phyloP scores from a whole-genome alignment of 257 asterid species.

The Salvia rosmarinus region DNA sequence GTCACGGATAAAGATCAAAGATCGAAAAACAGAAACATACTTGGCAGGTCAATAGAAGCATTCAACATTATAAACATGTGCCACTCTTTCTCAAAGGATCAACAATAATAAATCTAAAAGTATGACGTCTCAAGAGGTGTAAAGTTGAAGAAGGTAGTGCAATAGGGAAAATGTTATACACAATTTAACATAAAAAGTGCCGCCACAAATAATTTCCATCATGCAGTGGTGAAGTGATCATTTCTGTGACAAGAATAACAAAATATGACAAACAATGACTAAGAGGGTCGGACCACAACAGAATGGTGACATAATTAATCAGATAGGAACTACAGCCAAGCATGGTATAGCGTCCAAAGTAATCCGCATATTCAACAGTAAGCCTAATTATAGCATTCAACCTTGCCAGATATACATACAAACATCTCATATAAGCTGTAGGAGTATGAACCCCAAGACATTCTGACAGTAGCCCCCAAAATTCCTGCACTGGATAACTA shows the following conservation, averaged over 20 bases:
- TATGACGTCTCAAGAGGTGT: not conserved
- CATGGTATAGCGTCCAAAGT: not conserved
- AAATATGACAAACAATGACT: conserved; percentile 1
- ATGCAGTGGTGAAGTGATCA: not conserved
- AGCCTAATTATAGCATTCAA: not conserved
- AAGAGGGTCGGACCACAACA: not conserved
- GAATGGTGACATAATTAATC: not conserved
- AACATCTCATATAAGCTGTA: not conserved
- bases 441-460: not conserved
- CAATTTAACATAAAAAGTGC: not conserved
- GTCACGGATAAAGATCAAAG: conserved; percentile 17
- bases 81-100: not conserved
- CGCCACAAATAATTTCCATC: not conserved
- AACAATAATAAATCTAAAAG: not conserved
- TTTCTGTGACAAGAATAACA: not conserved
- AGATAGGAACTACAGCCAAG: not conserved
- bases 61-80: conserved; percentile 23
- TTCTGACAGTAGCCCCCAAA: not conserved
- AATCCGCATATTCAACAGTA: not conserved
- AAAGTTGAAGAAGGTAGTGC: not conserved
- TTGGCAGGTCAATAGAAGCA: conserved; percentile 10
- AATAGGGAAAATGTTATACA: conserved; percentile 1
- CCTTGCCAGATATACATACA: not conserved
- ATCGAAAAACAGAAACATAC: not conserved
- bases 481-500: not conserved